Percentiles rank a stretch among this genome's conserved stretches.
Conservation (phyloP, 306 rosid genomes). For the Oxytropis ochrocephala region DNA sequence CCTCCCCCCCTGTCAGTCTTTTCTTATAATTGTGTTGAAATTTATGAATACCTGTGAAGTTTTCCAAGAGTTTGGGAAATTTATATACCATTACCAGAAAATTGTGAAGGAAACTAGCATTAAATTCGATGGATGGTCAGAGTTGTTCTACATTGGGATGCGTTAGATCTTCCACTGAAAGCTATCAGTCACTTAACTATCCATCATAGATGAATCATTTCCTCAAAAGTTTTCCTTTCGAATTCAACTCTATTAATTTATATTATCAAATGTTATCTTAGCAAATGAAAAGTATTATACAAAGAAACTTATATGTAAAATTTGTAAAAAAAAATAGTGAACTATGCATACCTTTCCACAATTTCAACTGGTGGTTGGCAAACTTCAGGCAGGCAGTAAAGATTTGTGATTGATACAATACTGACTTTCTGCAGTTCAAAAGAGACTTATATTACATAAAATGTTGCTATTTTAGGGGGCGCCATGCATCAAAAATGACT, state of each 20-base stretch:
- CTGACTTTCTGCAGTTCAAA: neutral
- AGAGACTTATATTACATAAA: neutral
- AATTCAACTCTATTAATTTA: neutral
- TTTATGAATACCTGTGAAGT: neutral
- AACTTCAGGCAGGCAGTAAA: neutral
- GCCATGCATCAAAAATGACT: conserved; percentile 97
- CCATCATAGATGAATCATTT: neutral
- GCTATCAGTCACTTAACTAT: neutral
- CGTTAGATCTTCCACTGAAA: neutral
- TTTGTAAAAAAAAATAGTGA: neutral
- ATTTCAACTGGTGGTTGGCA: neutral
- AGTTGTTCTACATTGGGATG: neutral
- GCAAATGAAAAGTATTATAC: neutral
- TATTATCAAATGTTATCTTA: neutral
- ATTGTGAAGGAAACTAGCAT: neutral
- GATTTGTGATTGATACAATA: neutral
- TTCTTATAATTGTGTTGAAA: neutral
- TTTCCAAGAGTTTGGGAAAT: neutral
- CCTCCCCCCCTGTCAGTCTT: neutral
- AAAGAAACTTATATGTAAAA: neutral
- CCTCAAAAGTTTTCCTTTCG: neutral
- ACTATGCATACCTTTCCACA: neutral
- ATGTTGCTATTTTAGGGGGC: conserved; percentile 58
- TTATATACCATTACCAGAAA: neutral
- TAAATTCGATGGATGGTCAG: neutral